Conservation (phyloP, 2,329 filamentous ascomycete species). For the Dactylonectria macrodidyma region DNA sequence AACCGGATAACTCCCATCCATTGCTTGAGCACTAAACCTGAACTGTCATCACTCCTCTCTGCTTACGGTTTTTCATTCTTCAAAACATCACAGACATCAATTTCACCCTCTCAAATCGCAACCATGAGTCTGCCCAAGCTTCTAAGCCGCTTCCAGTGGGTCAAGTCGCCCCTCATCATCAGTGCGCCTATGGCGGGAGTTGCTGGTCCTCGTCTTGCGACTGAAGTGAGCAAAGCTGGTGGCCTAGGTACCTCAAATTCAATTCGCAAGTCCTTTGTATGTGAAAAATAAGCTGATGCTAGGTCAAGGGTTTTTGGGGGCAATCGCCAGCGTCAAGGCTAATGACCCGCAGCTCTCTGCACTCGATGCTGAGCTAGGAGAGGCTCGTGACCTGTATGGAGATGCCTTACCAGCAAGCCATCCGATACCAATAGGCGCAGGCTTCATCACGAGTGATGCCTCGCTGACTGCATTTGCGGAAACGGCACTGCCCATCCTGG, state of each 20-base stretch:
- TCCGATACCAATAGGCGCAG: constrained; percentile 69
- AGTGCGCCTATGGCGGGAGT: constrained; percentile 57
- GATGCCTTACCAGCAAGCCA: constrained; percentile 50
- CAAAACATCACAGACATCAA: not conserved
- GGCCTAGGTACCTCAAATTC: constrained; percentile 51
- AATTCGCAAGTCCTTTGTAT: not conserved
- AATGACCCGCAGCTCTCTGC: constrained; percentile 51
- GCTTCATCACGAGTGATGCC: constrained; percentile 70
- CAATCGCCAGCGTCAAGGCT: constrained; percentile 48
- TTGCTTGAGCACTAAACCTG: not conserved
- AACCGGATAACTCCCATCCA: not conserved
- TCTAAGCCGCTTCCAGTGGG: constrained; percentile 51
- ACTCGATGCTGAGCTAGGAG: constrained; percentile 52
- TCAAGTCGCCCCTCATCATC: constrained; percentile 49
- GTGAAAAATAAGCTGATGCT: constrained; percentile 15
- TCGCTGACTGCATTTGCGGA: constrained; percentile 56
- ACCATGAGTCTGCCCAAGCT: constrained; percentile 47
- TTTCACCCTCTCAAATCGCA: not conserved
- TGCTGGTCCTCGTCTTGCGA: constrained; percentile 52
- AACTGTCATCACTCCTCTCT: too few relatives aligned
- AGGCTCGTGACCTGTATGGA: constrained; percentile 48
- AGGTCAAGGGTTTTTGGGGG: constrained; percentile 52
- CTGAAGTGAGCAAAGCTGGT: constrained; percentile 56
- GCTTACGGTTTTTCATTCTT: not conserved
- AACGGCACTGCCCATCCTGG: constrained; percentile 66